These are phyloP conservation scores for Botrytis hyacinthi DNA, from an alignment of 2,329 filamentous ascomycete genomes.

Conservation along the genomic window DNA sequence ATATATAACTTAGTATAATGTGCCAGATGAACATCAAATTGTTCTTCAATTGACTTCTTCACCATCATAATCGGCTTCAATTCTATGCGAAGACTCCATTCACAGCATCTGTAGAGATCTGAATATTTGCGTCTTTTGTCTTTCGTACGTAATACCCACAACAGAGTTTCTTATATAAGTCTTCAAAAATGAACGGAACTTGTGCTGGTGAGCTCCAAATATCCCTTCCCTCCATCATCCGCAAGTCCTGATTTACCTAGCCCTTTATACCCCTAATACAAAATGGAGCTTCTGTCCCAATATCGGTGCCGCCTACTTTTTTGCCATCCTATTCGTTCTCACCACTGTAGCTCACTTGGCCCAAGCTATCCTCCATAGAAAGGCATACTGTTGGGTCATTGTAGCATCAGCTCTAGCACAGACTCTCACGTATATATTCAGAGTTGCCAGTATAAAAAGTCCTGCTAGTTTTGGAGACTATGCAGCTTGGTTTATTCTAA, in stretches of 20 bases:
- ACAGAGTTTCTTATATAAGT: background rate
- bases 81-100: background rate
- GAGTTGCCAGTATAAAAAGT: slow-evolving; percentile 31
- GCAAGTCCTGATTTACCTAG: background rate
- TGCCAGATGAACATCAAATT: background rate
- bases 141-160: background rate
- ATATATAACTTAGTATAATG: background rate
- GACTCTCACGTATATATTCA: slow-evolving; percentile 26
- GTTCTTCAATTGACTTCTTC: background rate
- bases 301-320: slow-evolving; percentile 38
- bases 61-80: background rate
- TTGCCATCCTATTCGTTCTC: slow-evolving; percentile 39
- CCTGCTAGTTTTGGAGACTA: background rate
- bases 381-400: slow-evolving; percentile 21
- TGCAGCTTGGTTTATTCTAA: background rate
- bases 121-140: background rate
- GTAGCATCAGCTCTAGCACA: slow-evolving; percentile 23
- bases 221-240: background rate
- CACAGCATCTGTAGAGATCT: background rate
- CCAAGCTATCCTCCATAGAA: slow-evolving; percentile 37
- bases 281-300: slow-evolving; percentile 34
- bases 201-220: background rate
- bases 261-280: slow-evolving; percentile 10
- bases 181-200: background rate
- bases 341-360: slow-evolving; percentile 28